Percentiles rank a stretch among this genome's conserved stretches.
phyloP scores from a whole-genome alignment of 805 yeast genomes.

The Cyberlindnera japonica region DNA sequence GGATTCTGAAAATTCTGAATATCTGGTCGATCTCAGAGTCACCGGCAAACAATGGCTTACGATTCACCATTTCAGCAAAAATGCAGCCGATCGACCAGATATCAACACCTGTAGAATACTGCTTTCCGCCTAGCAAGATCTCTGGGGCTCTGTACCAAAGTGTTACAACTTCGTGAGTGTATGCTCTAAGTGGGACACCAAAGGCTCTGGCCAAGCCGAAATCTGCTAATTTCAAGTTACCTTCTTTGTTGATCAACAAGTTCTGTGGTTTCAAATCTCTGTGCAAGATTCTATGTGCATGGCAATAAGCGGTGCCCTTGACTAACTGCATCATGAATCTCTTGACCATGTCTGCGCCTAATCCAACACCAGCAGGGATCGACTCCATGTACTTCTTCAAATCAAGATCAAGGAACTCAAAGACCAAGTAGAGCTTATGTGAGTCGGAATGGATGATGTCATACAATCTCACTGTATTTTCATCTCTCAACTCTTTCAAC shows the following conservation, averaged over 20 bases:
- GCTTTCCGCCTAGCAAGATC: slow-evolving; percentile 91
- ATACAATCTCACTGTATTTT: slow-evolving; percentile 84
- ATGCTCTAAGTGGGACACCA: slow-evolving; percentile 95
- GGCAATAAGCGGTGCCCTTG: slow-evolving; percentile 90
- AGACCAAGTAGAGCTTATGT: slow-evolving; percentile 87
- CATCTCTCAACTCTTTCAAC: slow-evolving; percentile 89
- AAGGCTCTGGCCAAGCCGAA: slow-evolving; percentile 96
- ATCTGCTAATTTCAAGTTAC: slow-evolving; percentile 86
- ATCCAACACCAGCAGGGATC: slow-evolving; percentile 84
- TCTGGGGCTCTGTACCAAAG: slow-evolving; percentile 98
- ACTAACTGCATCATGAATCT: slow-evolving; percentile 89
- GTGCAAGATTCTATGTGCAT: slow-evolving; percentile 89
- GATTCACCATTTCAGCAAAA: slow-evolving; percentile 95
- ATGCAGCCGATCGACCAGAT: slow-evolving; percentile 99
- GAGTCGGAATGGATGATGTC: slow-evolving; percentile 95
- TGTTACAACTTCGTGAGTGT: slow-evolving; percentile 97
- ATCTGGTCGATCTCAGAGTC: slow-evolving; percentile 97
- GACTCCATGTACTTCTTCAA: slow-evolving; percentile 96
- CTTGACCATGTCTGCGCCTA: slow-evolving; percentile 87
- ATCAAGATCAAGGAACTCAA: slow-evolving; percentile 91
- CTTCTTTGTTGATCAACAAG: slow-evolving; percentile 89
- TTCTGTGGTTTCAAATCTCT: slow-evolving; percentile 97
- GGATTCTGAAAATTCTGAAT: slow-evolving; percentile 82
- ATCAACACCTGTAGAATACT: slow-evolving; percentile 96
- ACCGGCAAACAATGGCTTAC: slow-evolving; percentile 94